These are phyloP conservation scores for Tolypocladium inflatum DNA, from an alignment of 2,329 filamentous ascomycete genomes.

Conservation along the genomic window DNA sequence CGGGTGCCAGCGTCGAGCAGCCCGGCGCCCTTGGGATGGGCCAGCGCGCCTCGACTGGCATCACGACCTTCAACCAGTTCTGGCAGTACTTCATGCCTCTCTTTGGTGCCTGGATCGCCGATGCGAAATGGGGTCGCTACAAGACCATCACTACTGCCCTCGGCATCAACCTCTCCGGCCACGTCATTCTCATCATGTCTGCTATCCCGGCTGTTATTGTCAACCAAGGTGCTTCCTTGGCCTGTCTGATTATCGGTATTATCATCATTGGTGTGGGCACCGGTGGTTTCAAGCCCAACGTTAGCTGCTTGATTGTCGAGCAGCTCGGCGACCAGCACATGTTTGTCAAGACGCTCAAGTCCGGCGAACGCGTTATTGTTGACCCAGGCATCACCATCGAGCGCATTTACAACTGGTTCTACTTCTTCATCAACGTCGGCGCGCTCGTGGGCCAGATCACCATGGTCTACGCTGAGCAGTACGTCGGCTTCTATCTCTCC, in stretches of 20 bases:
- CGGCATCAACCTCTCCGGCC: slow-evolving; percentile 53
- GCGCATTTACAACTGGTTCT: slow-evolving; percentile 58
- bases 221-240: slow-evolving; percentile 46
- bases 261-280: slow-evolving; percentile 51
- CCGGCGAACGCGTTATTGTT: slow-evolving; percentile 59
- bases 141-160: slow-evolving; percentile 63
- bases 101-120: slow-evolving; percentile 48
- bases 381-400: slow-evolving; percentile 60
- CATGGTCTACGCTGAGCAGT: slow-evolving; percentile 69
- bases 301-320: slow-evolving; percentile 62
- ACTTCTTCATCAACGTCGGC: slow-evolving; percentile 51
- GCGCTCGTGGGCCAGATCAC: slow-evolving; percentile 45
- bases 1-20: slow-evolving; percentile 33
- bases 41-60: slow-evolving; percentile 40
- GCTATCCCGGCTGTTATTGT: slow-evolving; percentile 55
- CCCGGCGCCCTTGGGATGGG: slow-evolving; percentile 51
- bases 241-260: slow-evolving; percentile 57
- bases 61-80: slow-evolving; percentile 47
- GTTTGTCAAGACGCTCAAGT: slow-evolving; percentile 41
- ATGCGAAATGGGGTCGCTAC: slow-evolving; percentile 65
- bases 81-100: slow-evolving; percentile 53
- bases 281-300: slow-evolving; percentile 75
- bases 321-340: slow-evolving; percentile 53
- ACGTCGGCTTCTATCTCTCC: slow-evolving; percentile 65
- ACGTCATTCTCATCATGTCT: slow-evolving; percentile 55